phyloP scores from a whole-genome alignment of 345 rosid genomes.

The Erysimum cheiranthoides region DNA sequence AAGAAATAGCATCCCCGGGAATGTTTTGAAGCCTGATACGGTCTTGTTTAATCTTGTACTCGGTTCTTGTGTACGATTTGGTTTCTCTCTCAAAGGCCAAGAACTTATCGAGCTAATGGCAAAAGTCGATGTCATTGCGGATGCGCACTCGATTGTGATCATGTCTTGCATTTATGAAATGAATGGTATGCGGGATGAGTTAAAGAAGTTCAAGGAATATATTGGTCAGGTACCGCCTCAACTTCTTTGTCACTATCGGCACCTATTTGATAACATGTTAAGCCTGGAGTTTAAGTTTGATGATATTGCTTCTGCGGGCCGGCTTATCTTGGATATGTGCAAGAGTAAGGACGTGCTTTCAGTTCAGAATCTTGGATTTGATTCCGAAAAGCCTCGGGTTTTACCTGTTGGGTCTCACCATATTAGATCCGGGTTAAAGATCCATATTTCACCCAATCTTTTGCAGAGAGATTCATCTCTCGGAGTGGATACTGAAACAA shows the following conservation, averaged over 20 bases:
- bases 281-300: slow-evolving; percentile 72
- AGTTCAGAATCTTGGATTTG: slow-evolving; percentile 37
- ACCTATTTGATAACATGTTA: slow-evolving; percentile 71
- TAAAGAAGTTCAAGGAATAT: slow-evolving; percentile 66
- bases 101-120: slow-evolving; percentile 77
- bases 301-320: slow-evolving; percentile 70
- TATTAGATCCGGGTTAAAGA: slow-evolving; percentile 65
- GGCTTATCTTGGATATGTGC: slow-evolving; percentile 61
- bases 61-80: slow-evolving; percentile 73
- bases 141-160: slow-evolving; percentile 66
- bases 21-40: slow-evolving; percentile 65
- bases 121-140: slow-evolving; percentile 59
- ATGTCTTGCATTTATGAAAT: slow-evolving; percentile 69
- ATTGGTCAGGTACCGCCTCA: slow-evolving; percentile 53
- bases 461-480: slow-evolving; percentile 60
- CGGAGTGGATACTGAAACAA: slow-evolving; percentile 46
- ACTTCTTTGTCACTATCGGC: slow-evolving; percentile 59
- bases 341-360: slow-evolving; percentile 41
- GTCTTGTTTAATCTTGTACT: slow-evolving; percentile 76
- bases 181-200: slow-evolving; percentile 78
- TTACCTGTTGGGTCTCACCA: slow-evolving; percentile 75
- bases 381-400: slow-evolving; percentile 48
- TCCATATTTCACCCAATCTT: slow-evolving; percentile 59
- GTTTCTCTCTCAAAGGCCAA: slow-evolving; percentile 73
- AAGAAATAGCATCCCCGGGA: slow-evolving; percentile 29